A percentile compares a stretch with the other conserved stretches of the same genome.
These are phyloP conservation scores for Pythium plurisporium DNA, from an alignment of 352 stramenopile genomes.

Conservation along the genomic window DNA sequence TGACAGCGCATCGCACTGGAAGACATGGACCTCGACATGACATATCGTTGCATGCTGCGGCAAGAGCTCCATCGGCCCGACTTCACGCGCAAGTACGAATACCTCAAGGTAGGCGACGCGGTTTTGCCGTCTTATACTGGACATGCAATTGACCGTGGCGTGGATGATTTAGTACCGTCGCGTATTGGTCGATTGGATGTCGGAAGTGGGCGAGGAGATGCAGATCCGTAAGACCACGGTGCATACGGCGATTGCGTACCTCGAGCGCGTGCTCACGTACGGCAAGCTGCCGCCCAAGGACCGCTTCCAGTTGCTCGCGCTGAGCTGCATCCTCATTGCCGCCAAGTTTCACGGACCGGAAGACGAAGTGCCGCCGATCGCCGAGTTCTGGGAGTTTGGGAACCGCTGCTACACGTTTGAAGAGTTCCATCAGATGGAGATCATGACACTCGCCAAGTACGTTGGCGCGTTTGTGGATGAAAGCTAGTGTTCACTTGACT, in stretches of 20 bases:
- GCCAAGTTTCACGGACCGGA: conserved; percentile 79
- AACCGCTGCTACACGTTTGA: conserved; percentile 83
- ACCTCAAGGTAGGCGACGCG: conserved; percentile 45
- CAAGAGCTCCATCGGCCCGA: conserved; percentile 67
- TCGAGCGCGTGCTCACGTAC: conserved; percentile 68
- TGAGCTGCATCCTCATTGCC: conserved; percentile 75
- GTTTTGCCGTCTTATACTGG: background rate
- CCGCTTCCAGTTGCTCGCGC: conserved; percentile 76
- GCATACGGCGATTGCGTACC: conserved; percentile 72
- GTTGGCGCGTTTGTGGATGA: conserved; percentile 13
- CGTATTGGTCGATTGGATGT: conserved; percentile 84
- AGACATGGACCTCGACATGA: conserved; percentile 66
- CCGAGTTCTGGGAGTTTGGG: conserved; percentile 84
- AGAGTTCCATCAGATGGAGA: conserved; percentile 75
- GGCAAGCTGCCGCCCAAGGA: conserved; percentile 60
- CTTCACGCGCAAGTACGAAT: conserved; percentile 72
- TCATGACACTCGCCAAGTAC: conserved; percentile 48
- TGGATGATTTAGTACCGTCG: conserved; percentile 44
- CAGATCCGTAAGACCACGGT: conserved; percentile 79
- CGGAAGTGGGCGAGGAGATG: conserved; percentile 80
- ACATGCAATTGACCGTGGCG: background rate
- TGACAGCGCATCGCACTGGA: conserved; percentile 61
- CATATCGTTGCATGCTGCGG: conserved; percentile 71
- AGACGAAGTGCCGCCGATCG: conserved; percentile 73
- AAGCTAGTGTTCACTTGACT: background rate